These are phyloP conservation scores for Acanthamoeba healyi DNA, from an alignment of 208 protist species.

Conservation along the genomic window DNA sequence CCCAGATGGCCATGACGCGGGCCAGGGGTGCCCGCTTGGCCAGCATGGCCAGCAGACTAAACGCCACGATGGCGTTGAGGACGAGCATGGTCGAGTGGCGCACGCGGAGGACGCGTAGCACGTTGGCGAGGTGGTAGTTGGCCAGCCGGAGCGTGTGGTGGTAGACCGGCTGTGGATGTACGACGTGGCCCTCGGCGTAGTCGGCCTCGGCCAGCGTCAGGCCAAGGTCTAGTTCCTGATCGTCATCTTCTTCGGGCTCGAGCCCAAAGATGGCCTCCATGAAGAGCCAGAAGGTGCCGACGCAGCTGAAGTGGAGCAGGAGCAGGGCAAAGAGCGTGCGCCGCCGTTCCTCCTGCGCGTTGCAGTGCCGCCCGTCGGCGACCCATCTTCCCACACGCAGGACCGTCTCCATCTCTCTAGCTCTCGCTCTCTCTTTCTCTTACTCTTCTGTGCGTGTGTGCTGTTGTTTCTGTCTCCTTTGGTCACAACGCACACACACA, in stretches of 20 bases:
- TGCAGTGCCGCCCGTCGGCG: background rate
- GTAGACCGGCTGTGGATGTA: background rate
- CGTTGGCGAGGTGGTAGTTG: conserved; percentile 3
- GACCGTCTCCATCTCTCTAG: conserved; percentile 9
- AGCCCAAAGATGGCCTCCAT: background rate
- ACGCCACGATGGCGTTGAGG: background rate
- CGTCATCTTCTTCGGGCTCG: background rate
- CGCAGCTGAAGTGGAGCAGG: background rate
- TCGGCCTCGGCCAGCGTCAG: background rate
- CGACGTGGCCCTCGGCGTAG: background rate
- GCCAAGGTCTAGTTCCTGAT: no score
- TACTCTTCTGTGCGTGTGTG: no score
- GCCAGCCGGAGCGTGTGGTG: background rate
- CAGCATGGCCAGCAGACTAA: background rate
- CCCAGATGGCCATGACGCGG: background rate
- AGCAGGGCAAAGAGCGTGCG: conserved; percentile 35
- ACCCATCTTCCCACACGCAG: conserved; percentile 5
- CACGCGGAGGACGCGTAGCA: background rate
- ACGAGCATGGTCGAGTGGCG: background rate
- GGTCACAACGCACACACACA: no score
- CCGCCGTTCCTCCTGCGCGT: conserved; percentile 17
- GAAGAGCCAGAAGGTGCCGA: background rate
- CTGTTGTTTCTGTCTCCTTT: no score
- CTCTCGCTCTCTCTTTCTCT: no score
- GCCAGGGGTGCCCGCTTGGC: background rate